A percentile compares a stretch with the other conserved stretches of the same genome.
Conservation (phyloP, 305 asterid genomes). For the Fraxinus latifolia region DNA sequence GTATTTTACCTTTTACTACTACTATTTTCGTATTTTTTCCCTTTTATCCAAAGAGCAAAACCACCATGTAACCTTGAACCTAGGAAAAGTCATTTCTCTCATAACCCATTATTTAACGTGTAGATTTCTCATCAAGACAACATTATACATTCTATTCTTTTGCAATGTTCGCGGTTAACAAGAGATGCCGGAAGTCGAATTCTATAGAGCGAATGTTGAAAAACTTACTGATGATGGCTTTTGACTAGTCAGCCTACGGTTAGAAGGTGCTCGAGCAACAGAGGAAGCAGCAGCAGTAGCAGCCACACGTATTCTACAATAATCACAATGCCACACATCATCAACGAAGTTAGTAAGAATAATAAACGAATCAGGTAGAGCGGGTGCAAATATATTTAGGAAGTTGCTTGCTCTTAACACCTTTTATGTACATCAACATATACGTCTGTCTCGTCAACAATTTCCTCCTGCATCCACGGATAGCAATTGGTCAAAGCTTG, state of each 20-base stretch:
- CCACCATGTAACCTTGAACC: background rate
- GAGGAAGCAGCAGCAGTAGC: conserved; percentile 97
- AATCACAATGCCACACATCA: conserved; percentile 15
- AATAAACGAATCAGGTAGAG: background rate
- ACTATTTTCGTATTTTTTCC: background rate
- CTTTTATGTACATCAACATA: conserved; percentile 95
- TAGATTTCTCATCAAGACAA: background rate
- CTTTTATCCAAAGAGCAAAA: background rate
- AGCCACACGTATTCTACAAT: conserved; percentile 82
- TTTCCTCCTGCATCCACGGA: conserved; percentile 72
- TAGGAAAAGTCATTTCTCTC: background rate
- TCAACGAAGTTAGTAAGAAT: background rate
- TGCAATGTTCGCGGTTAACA: background rate
- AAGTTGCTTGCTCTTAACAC: conserved; percentile 31
- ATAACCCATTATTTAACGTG: background rate
- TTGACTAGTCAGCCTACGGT: conserved; percentile 47
- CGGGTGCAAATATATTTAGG: background rate
- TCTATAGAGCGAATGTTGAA: background rate
- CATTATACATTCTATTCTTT: background rate
- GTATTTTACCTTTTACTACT: background rate
- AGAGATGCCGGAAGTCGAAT: background rate
- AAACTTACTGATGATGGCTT: conserved; percentile 57
- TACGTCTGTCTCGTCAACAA: conserved; percentile 95
- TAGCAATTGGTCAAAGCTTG: conserved; percentile 13
- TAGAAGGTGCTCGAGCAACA: conserved; percentile 86